These are phyloP conservation scores for Oidium heveae DNA, from an alignment of 2,329 filamentous ascomycete genomes.

Conservation along the genomic window DNA sequence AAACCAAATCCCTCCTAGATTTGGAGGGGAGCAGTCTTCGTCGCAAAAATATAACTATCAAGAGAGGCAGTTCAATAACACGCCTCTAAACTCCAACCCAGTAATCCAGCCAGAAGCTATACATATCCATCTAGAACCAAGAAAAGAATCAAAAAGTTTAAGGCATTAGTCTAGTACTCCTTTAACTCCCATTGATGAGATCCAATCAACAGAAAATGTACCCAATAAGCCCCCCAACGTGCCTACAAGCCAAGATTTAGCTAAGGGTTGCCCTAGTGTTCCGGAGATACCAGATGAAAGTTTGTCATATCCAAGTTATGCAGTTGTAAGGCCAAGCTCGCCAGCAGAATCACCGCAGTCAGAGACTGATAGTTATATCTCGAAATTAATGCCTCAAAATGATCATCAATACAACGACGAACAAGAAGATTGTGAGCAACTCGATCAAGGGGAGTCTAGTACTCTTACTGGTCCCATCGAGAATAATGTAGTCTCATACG, in stretches of 20 bases:
- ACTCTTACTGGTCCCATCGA: not conserved
- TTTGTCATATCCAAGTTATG: not conserved
- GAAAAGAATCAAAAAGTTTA: too few relatives aligned
- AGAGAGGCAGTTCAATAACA: too few relatives aligned
- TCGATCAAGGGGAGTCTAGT: not conserved
- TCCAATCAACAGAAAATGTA: too few relatives aligned
- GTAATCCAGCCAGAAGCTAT: too few relatives aligned
- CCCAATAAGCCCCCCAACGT: not conserved
- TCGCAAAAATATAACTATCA: too few relatives aligned
- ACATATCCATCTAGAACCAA: too few relatives aligned
- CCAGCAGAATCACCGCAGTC: not conserved
- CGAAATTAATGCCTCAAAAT: not conserved
- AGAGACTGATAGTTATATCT: not conserved
- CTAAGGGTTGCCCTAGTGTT: not conserved
- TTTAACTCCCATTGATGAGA: too few relatives aligned
- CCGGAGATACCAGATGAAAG: not conserved
- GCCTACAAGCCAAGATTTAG: not conserved
- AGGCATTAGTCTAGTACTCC: too few relatives aligned
- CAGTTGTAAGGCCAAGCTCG: not conserved
- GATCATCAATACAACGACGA: not conserved
- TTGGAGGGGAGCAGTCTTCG: too few relatives aligned
- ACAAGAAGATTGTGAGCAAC: not conserved
- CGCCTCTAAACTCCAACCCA: too few relatives aligned
- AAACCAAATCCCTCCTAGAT: too few relatives aligned
- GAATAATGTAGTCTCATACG: not conserved